phyloP scores from a whole-genome alignment of 257 asterid genomes.

The Orobanche coerulescens region DNA sequence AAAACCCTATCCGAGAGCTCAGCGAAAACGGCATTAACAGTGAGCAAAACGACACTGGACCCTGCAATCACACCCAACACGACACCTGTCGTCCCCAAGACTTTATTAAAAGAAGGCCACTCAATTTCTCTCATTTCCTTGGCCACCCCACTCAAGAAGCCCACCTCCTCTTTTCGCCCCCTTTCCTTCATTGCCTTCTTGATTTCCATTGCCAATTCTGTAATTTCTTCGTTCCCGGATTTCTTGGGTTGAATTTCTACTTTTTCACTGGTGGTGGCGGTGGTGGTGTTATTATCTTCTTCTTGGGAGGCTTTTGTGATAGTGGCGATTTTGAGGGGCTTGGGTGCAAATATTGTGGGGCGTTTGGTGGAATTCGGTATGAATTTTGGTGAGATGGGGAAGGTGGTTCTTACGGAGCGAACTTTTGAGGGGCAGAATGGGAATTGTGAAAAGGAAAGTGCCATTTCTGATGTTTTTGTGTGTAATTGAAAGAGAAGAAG shows the following conservation, averaged over 20 bases:
- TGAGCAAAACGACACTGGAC: slow-evolving; percentile 90
- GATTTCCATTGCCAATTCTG: slow-evolving; percentile 60
- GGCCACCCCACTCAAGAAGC: slow-evolving; percentile 57
- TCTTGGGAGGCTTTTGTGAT: slow-evolving; percentile 36
- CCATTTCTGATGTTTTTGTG: slow-evolving; percentile 31
- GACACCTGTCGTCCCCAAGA: slow-evolving; percentile 78
- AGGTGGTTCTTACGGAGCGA: slow-evolving; percentile 17
- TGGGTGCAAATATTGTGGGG: slow-evolving; percentile 18
- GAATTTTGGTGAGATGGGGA: neutral
- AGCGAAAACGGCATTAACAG: slow-evolving; percentile 91
- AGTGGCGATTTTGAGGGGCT: slow-evolving; percentile 13
- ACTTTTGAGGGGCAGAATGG: slow-evolving; percentile 22
- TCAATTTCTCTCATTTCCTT: slow-evolving; percentile 83
- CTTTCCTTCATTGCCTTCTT: slow-evolving; percentile 64
- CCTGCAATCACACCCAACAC: slow-evolving; percentile 89
- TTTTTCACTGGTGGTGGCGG: slow-evolving; percentile 17
- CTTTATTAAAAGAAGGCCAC: slow-evolving; percentile 82
- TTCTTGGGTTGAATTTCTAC: slow-evolving; percentile 10
- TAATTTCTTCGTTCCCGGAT: slow-evolving; percentile 21
- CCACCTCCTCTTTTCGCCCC: slow-evolving; percentile 30
- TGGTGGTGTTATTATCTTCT: slow-evolving; percentile 28
- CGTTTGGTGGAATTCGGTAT: neutral
- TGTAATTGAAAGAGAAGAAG: neutral
- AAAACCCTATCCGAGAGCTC: slow-evolving; percentile 75
- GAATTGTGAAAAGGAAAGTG: slow-evolving; percentile 35